A percentile compares a stretch with the other conserved stretches of the same genome.
These are phyloP conservation scores for Trichoderma sp. DNA, from an alignment of 2,329 filamentous ascomycete species.

Conservation along the genomic window DNA sequence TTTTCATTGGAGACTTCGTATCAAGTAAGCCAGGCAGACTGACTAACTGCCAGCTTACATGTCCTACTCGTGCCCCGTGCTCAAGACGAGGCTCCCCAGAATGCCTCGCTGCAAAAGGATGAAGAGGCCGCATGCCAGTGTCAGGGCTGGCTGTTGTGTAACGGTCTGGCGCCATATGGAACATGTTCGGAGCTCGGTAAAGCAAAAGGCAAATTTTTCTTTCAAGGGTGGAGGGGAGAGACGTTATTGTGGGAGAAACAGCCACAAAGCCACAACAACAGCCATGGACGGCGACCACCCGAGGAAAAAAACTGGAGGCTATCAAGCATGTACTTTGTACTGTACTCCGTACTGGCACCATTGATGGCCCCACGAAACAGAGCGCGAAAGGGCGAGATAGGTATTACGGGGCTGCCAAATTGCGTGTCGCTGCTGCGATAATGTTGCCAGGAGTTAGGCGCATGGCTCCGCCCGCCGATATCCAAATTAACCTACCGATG, in stretches of 20 bases:
- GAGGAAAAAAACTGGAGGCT: background rate
- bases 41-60: background rate
- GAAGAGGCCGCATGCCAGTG: background rate
- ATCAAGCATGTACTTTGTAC: background rate
- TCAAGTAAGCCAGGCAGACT: background rate
- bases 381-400: background rate
- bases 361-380: background rate
- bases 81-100: background rate
- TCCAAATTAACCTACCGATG: background rate
- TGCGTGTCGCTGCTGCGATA: background rate
- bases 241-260: background rate
- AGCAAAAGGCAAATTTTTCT: background rate
- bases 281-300: background rate
- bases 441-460: background rate
- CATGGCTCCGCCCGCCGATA: background rate
- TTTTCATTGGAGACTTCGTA: background rate
- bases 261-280: background rate
- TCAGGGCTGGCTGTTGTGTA: background rate
- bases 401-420: background rate
- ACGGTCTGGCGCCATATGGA: background rate
- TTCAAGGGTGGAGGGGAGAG: background rate
- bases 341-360: background rate
- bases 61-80: background rate
- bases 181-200: constrained; percentile 3
- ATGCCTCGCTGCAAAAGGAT: background rate